Evolutionary conservation across 179 eudicot genomes (phyloP).

Genomic region (Pouteria campechiana): DNA sequence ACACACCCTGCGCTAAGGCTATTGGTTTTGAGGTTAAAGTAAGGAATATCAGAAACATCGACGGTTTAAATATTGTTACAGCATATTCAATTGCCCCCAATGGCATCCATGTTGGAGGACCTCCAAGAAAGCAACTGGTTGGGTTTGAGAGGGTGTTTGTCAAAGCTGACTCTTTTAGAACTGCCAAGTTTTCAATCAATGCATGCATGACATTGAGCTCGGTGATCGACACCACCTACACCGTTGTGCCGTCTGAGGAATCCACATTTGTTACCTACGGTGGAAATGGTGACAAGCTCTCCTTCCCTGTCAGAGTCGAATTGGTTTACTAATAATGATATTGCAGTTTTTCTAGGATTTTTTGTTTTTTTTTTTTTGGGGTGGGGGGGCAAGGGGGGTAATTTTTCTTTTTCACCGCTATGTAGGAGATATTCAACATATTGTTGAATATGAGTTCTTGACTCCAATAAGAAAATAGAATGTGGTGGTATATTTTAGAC

Average conservation of each 20-base stretch:
- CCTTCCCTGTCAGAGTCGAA: too few species aligned
- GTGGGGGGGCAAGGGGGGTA: too few species aligned
- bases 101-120: slow-evolving; percentile 5
- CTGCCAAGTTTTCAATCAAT: slow-evolving; percentile 7
- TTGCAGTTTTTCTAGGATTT: too few species aligned
- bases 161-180: not conserved
- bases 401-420: too few species aligned
- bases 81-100: slow-evolving; percentile 9
- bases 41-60: slow-evolving; percentile 9
- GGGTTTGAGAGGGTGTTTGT: slow-evolving; percentile 16
- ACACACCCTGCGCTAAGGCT: slow-evolving; percentile 1
- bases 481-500: too few species aligned
- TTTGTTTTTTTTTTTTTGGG: too few species aligned
- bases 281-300: slow-evolving; percentile 13
- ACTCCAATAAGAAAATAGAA: too few species aligned
- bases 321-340: too few species aligned
- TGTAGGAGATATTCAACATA: too few species aligned
- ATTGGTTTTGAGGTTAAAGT: slow-evolving; percentile 6
- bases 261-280: slow-evolving; percentile 5
- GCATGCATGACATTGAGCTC: slow-evolving; percentile 13
- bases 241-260: slow-evolving; percentile 10
- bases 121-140: slow-evolving; percentile 15
- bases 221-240: slow-evolving; percentile 5
- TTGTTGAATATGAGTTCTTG: too few species aligned
- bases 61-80: slow-evolving; percentile 17